Percentiles rank a stretch among this genome's conserved stretches.
Evolutionary conservation across 1,284 basidiomycete species (phyloP).

Genomic region (Agroathelia rolfsii): DNA sequence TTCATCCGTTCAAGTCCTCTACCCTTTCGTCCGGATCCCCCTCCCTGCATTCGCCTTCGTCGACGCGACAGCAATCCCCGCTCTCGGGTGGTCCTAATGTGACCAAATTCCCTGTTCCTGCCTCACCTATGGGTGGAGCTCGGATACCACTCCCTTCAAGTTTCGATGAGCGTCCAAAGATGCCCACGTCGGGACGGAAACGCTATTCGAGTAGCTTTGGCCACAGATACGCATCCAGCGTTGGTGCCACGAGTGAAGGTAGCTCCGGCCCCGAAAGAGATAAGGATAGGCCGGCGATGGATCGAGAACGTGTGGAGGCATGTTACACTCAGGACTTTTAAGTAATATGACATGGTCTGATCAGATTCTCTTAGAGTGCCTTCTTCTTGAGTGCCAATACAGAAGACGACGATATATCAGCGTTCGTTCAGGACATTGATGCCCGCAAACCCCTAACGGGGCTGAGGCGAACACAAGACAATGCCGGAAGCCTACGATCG

Average conservation of each 20-base stretch:
- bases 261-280: conserved; percentile 27
- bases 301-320: conserved; percentile 17
- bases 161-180: conserved; percentile 28
- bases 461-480: conserved; percentile 19
- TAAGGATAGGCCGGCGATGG: conserved; percentile 22
- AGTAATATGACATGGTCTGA: conserved; percentile 3
- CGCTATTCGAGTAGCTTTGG: conserved; percentile 65
- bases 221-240: conserved; percentile 43
- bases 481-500: conserved; percentile 6
- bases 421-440: conserved; percentile 68
- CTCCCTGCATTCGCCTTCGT: conserved; percentile 38
- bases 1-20: conserved; percentile 62
- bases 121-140: conserved; percentile 30
- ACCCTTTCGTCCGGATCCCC: conserved; percentile 49
- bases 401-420: conserved; percentile 68
- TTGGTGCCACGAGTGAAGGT: conserved; percentile 26
- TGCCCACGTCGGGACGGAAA: conserved; percentile 32
- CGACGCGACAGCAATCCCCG: conserved; percentile 34
- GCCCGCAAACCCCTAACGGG: conserved; percentile 50
- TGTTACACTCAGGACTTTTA: conserved; percentile 6
- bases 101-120: conserved; percentile 33
- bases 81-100: too few relatives aligned
- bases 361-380: conserved; percentile 23
- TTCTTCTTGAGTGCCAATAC: conserved; percentile 38
- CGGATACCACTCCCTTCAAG: conserved; percentile 40